phyloP scores from a whole-genome alignment of 495 filamentous ascomycete genomes.

The Pseudotulostoma volvatum region DNA sequence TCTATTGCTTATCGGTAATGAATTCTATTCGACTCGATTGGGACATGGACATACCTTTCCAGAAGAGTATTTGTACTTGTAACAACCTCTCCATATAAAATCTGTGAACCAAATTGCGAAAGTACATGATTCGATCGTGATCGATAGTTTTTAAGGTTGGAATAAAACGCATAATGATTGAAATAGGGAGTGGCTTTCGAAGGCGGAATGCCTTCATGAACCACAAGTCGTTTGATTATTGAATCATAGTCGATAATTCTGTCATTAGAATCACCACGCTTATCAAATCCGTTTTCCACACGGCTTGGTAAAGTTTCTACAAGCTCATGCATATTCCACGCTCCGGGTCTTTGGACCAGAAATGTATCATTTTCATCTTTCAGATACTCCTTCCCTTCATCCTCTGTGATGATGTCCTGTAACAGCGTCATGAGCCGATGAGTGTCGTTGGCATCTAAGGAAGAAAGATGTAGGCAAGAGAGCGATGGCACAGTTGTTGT shows the following conservation, averaged over 20 bases:
- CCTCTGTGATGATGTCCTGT: conserved; percentile 48
- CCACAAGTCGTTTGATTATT: conserved; percentile 54
- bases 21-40: background rate
- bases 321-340: conserved; percentile 45
- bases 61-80: conserved; percentile 92
- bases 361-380: conserved; percentile 79
- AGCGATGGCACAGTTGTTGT: conserved; percentile 59
- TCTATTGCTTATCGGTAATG: conserved; percentile 24
- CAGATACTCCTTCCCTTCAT: conserved; percentile 57
- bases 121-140: conserved; percentile 34
- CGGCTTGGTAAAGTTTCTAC: conserved; percentile 27
- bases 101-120: conserved; percentile 51
- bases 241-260: conserved; percentile 55
- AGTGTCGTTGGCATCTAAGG: conserved; percentile 44
- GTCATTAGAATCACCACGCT: conserved; percentile 14
- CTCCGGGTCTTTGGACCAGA: conserved; percentile 46
- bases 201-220: conserved; percentile 52
- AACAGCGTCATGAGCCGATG: conserved; percentile 49
- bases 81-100: conserved; percentile 83
- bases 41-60: conserved; percentile 50
- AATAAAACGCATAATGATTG: conserved; percentile 66
- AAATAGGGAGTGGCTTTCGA: conserved; percentile 73
- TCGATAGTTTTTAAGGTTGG: conserved; percentile 53
- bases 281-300: conserved; percentile 4
- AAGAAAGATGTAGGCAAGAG: conserved; percentile 72